A percentile compares a stretch with the other conserved stretches of the same genome.
phyloP scores from a whole-genome alignment of 371 early-diverging fungal species.

The Batkoa obscura region DNA sequence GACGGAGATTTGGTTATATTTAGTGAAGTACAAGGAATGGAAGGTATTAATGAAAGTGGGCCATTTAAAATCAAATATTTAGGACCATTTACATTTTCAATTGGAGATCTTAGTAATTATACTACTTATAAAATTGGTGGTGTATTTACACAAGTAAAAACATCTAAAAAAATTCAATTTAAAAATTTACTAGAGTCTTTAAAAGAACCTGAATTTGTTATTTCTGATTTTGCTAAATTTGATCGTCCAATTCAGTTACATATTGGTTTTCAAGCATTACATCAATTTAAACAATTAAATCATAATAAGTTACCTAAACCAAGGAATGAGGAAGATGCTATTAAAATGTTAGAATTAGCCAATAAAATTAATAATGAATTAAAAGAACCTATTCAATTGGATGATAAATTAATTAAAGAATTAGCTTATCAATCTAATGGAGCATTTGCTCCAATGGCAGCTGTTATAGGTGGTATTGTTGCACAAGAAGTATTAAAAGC shows the following conservation, averaged over 20 bases:
- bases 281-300: constrained; percentile 42
- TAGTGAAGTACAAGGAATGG: constrained; percentile 84
- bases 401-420: constrained; percentile 72
- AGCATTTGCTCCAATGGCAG: constrained; percentile 89
- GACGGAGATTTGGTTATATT: constrained; percentile 94
- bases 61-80: constrained; percentile 62
- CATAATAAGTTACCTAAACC: constrained; percentile 43
- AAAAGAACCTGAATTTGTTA: constrained; percentile 59
- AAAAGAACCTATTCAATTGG: constrained; percentile 21
- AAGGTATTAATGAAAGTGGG: constrained; percentile 55
- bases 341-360: constrained; percentile 23
- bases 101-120: constrained; percentile 67
- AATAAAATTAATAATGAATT: constrained; percentile 24
- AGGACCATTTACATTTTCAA: constrained; percentile 89
- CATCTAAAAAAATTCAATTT: constrained; percentile 64
- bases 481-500: constrained; percentile 99
- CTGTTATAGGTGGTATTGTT: constrained; percentile 94
- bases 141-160: constrained; percentile 85
- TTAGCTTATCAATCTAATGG: constrained; percentile 76
- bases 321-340: constrained; percentile 39
- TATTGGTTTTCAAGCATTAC: constrained; percentile 82
- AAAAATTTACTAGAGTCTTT: constrained; percentile 54
- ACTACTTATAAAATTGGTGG: constrained; percentile 67
- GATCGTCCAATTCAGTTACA: constrained; percentile 85
- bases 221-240: constrained; percentile 93